These are phyloP conservation scores for Argentina anserina DNA, from an alignment of 306 rosid genomes.

Conservation along the genomic window DNA sequence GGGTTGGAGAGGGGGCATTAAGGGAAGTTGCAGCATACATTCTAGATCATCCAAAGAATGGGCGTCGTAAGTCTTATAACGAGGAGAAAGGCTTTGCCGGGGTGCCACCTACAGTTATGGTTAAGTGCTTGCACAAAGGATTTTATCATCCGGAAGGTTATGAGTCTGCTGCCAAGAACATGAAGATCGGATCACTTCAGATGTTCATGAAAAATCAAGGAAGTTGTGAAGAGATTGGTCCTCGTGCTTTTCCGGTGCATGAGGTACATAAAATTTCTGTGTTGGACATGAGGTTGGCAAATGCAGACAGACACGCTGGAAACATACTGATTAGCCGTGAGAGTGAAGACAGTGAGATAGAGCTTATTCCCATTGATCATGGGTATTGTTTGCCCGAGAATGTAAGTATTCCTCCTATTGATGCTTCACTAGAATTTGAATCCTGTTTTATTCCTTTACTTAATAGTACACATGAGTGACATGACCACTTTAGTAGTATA, in stretches of 20 bases:
- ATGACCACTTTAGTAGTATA: background rate
- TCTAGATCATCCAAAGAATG: conserved; percentile 70
- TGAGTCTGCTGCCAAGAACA: conserved; percentile 27
- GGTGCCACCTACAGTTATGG: conserved; percentile 77
- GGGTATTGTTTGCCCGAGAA: conserved; percentile 93
- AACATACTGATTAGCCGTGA: conserved; percentile 62
- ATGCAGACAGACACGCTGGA: conserved; percentile 96
- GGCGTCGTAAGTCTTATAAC: conserved; percentile 46
- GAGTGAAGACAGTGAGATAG: conserved; percentile 46
- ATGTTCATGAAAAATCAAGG: conserved; percentile 78
- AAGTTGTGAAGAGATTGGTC: conserved; percentile 93
- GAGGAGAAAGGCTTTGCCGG: conserved; percentile 76
- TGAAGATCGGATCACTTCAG: conserved; percentile 89
- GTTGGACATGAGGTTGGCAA: conserved; percentile 79
- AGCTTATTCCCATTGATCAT: conserved; percentile 86
- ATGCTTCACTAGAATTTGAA: background rate
- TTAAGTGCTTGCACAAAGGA: conserved; percentile 58
- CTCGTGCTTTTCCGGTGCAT: conserved; percentile 66
- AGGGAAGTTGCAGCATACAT: conserved; percentile 97
- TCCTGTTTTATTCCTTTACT: background rate
- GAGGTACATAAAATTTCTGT: conserved; percentile 86
- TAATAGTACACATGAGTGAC: too few species aligned
- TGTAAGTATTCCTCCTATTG: conserved; percentile 27
- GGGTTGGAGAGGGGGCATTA: conserved; percentile 87
- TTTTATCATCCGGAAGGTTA: conserved; percentile 62